These are phyloP conservation scores for Graphilbum sp. DNA, from an alignment of 2,329 filamentous ascomycete genomes.

Conservation along the genomic window DNA sequence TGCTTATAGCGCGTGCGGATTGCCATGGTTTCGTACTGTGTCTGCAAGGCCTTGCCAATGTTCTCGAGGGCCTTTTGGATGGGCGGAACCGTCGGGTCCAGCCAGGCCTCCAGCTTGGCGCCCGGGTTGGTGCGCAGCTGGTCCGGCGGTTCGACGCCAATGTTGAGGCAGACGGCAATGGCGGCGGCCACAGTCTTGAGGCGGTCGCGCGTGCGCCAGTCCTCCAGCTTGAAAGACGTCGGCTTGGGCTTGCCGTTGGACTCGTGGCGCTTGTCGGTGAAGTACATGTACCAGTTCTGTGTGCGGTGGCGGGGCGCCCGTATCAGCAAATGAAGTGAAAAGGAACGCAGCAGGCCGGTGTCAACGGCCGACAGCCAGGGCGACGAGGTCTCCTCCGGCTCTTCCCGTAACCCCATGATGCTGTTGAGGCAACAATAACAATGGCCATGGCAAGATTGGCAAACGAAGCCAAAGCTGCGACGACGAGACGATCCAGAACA, in stretches of 20 bases:
- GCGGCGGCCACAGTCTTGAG: constrained; percentile 94
- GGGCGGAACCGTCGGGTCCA: constrained; percentile 70
- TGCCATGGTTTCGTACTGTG: constrained; percentile 90
- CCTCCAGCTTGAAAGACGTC: constrained; percentile 51
- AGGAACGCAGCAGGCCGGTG: constrained; percentile 3
- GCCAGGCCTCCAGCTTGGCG: constrained; percentile 91
- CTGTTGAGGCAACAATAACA: not conserved
- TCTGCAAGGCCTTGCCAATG: constrained; percentile 90
- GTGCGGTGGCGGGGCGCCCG: no score
- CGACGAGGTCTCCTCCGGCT: no score
- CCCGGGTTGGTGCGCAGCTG: constrained; percentile 90
- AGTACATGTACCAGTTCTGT: constrained; percentile 99
- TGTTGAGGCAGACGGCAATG: constrained; percentile 86
- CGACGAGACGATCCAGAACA: no score
- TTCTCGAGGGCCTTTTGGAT: constrained; percentile 78
- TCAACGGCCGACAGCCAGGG: no score
- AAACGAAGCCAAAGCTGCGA: not conserved
- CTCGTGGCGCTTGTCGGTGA: constrained; percentile 93
- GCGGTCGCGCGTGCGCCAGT: constrained; percentile 95
- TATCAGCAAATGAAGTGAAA: not conserved
- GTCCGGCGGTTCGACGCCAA: constrained; percentile 92
- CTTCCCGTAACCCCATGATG: no score
- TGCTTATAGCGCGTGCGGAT: constrained; percentile 96
- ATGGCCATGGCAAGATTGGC: not conserved
- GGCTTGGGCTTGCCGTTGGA: constrained; percentile 76